Conservation (phyloP, 2,329 filamentous ascomycete genomes). For the Triangularia verruculosa region DNA sequence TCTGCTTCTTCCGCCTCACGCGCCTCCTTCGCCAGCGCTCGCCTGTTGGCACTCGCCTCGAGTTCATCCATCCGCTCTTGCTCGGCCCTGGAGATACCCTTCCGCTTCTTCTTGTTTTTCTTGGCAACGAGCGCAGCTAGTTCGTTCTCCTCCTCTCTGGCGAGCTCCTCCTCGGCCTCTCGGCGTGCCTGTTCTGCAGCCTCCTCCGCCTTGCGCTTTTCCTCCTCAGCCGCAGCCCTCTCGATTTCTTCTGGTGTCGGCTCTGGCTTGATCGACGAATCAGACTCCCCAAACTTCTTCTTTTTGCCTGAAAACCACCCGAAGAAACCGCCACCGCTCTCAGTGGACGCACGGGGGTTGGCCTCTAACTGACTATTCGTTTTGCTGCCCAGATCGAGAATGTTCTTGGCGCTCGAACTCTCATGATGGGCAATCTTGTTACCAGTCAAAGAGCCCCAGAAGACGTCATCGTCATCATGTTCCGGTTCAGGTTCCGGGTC, state of each 20-base stretch:
- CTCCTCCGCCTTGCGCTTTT: conserved; percentile 16
- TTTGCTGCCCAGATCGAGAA: conserved; percentile 38
- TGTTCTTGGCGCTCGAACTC: conserved; percentile 30
- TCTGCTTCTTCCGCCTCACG: conserved; percentile 29
- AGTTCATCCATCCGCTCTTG: conserved; percentile 43
- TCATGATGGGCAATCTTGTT: conserved; percentile 7
- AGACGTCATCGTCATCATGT: conserved; percentile 33
- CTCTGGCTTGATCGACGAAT: conserved; percentile 38
- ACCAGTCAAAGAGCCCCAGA: conserved; percentile 27
- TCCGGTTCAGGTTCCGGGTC: conserved; percentile 40
- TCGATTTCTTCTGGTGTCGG: conserved; percentile 38
- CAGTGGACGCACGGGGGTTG: background rate
- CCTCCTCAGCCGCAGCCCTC: conserved; percentile 30
- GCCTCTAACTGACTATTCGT: background rate
- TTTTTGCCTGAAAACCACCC: conserved; percentile 54
- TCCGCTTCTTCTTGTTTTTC: conserved; percentile 52
- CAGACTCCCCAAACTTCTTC: conserved; percentile 34
- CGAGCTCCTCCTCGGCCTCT: conserved; percentile 24
- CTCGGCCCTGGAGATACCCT: conserved; percentile 43
- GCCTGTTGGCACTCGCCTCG: conserved; percentile 34
- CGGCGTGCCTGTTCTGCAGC: conserved; percentile 25
- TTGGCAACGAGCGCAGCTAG: conserved; percentile 44
- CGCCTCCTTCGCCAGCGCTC: conserved; percentile 41
- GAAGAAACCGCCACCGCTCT: conserved; percentile 54
- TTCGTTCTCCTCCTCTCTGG: conserved; percentile 34